Percentiles rank a stretch among this genome's conserved stretches.
These are phyloP conservation scores for Metschnikowia colocasiae DNA, from an alignment of 805 yeast genomes.

Conservation along the genomic window DNA sequence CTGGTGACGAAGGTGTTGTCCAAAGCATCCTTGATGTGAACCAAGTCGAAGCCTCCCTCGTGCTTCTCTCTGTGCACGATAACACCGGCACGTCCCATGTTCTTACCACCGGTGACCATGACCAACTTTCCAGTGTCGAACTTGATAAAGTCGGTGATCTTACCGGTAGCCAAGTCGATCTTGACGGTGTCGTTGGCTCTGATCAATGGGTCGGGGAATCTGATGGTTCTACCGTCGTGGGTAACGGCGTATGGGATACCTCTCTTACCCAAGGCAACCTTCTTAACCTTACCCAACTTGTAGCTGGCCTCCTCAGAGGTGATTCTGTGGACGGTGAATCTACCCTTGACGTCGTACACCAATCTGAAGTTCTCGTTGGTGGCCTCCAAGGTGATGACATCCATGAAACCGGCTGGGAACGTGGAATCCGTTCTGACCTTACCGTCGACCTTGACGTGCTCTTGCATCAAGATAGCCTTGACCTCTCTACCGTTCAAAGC, in stretches of 20 bases:
- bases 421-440: constrained; percentile 99
- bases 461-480: constrained; percentile 96
- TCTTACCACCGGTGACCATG: constrained; percentile 97
- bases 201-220: constrained; percentile 98
- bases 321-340: constrained; percentile 99
- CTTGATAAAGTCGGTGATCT: constrained; percentile 83
- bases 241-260: constrained; percentile 98
- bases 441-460: constrained; percentile 97
- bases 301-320: constrained; percentile 97
- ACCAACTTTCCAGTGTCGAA: constrained; percentile 87
- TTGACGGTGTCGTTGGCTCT: constrained; percentile 97
- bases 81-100: constrained; percentile 97
- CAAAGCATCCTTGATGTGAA: constrained; percentile 91
- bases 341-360: constrained; percentile 97
- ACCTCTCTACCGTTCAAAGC: constrained; percentile 99
- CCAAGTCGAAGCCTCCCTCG: constrained; percentile 97
- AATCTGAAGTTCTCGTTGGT: constrained; percentile 99
- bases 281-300: constrained; percentile 98
- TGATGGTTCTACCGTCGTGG: constrained; percentile 99
- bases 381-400: constrained; percentile 94
- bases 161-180: constrained; percentile 94
- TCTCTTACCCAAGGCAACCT: constrained; percentile 97
- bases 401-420: constrained; percentile 99
- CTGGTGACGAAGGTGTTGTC: constrained; percentile 96
- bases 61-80: constrained; percentile 95